These are phyloP conservation scores for Pythium coloratum DNA, from an alignment of 352 stramenopile genomes.

Conservation along the genomic window DNA sequence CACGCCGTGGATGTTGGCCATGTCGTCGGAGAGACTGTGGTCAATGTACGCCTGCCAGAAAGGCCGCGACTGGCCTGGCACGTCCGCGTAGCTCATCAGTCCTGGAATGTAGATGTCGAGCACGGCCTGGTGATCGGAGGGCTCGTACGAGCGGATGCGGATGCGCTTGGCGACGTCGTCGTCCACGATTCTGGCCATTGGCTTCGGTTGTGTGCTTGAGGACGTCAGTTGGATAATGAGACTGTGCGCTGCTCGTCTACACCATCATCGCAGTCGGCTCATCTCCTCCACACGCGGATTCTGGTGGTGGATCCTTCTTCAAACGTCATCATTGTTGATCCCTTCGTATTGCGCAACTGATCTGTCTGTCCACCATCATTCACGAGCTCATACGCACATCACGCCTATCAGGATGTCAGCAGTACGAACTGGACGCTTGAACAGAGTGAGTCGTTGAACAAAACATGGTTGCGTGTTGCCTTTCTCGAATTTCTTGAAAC, in stretches of 20 bases:
- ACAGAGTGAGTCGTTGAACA: neutral
- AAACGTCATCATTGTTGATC: neutral
- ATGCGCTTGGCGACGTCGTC: neutral
- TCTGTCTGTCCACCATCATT: too few species aligned
- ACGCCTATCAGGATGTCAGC: neutral
- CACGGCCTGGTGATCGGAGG: constrained; percentile 13
- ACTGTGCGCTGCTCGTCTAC: too few species aligned
- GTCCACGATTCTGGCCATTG: constrained; percentile 25
- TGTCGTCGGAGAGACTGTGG: constrained; percentile 32
- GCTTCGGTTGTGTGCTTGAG: constrained; percentile 29
- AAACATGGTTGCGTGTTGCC: neutral
- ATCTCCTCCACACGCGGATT: neutral
- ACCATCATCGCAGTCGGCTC: too few species aligned
- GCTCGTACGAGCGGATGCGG: constrained; percentile 25
- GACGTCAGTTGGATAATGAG: too few species aligned
- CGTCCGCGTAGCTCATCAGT: constrained; percentile 18
- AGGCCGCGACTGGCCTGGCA: neutral
- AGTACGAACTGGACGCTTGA: neutral
- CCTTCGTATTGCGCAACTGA: too few species aligned
- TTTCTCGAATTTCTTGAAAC: neutral
- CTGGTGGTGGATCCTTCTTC: neutral
- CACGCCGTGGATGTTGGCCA: constrained; percentile 35
- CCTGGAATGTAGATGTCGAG: constrained; percentile 27
- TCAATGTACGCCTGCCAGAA: constrained; percentile 28
- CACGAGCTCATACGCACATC: neutral